Base-by-base conservation (phyloP, 2,329 filamentous ascomycete species). In the Cladophialophora exuberans region DNA sequence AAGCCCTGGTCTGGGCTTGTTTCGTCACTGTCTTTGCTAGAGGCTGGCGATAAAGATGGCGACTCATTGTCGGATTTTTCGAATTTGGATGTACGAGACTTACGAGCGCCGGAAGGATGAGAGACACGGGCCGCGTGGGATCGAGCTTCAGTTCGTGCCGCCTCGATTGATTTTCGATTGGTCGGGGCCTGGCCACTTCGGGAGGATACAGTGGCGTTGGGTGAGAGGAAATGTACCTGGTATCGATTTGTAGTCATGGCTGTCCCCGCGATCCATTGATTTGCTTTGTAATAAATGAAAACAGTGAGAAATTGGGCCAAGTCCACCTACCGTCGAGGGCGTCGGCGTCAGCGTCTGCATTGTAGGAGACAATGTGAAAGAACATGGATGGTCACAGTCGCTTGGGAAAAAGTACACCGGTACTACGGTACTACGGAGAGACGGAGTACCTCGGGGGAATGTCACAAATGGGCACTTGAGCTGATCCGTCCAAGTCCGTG, bases 111-210 rank as follows among this genome's bases (percentile, higher is more conserved):
- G 22, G 6, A 11, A 18, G 43, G 17, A 20, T 46, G 43, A 17
- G 43, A 46, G n/a, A 46, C 26, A 20, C 43, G 43, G 23, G 43
- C 43, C 11, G 43, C 43, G n/a, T 46, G 43, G 17, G 43, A 35
- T 35, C 43, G 43, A 46, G 43, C 43, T 20, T 46, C 30, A 23
- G 28, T n/a, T 23, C 23, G 28, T 2, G 43, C 43, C n/a, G 43
- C 43, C 13, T 46, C 43, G 7, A 35, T 31, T 1, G 15, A 17
- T 13, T 11, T 31, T n/a, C 26, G 43, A 46, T 31, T 35, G 11
- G 28, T 30, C 11, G 43, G 35, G 15, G 23, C 23, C 20, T 46
- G 20, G 43, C 43, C 30, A 33, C 17, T 30, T 11, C 22, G 17
- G 2, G 43, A 3, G 17, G 30, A 31, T 17, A 35, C 20, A 13